Evolutionary conservation across 306 rosid genomes (phyloP), one percentile per base, ranked within the genome.

Genomic region (Alnus rubra): DNA sequence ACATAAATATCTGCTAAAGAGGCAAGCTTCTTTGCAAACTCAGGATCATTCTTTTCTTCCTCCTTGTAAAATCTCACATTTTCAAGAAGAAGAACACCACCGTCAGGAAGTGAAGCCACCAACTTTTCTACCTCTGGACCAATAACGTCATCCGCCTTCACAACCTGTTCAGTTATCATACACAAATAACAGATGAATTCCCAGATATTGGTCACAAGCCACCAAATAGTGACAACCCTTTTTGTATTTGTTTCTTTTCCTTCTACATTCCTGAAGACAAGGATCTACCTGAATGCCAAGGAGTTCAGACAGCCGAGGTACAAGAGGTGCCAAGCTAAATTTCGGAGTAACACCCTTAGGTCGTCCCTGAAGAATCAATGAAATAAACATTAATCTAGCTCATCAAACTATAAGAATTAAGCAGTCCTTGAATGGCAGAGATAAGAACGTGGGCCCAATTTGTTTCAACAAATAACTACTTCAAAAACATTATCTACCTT

Each of bases 261-360:
- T 49, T 23, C 19, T 75, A 51, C 11, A 14, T 71, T 31, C 52
- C 56, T 19, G 47, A 49, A 69, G 39, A 28, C 37, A 59, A 33
- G 59, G 70, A 82, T 72, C 52, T 67, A 89, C 99, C 99, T 86
- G 88, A 68, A 93, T 54, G 83, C 98, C 98, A 83, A 96, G 94
- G 85, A 96, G 99, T 74, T 93, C 93, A 2, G 99, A 90, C 1
- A 96, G 93, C 76, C 99, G 89, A 50, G 97, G 91, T 53, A 96
- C 98, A 82, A 96, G 99, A 83, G 99, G 99, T 63, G 90, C 96
- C 91, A 96, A 87, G 85, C 98, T 96, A 84, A 77, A 96, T 52
- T 96, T 96, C 83, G 96, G 96, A 79, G 99, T 96, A 15, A 93
- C 96, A 84, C 99, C 99, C 82, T 96, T 96, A 18, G 99, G 99